These are phyloP conservation scores for Pseudonitzschia pungens DNA, from an alignment of 108 stramenopile species.

Conservation along the genomic window DNA sequence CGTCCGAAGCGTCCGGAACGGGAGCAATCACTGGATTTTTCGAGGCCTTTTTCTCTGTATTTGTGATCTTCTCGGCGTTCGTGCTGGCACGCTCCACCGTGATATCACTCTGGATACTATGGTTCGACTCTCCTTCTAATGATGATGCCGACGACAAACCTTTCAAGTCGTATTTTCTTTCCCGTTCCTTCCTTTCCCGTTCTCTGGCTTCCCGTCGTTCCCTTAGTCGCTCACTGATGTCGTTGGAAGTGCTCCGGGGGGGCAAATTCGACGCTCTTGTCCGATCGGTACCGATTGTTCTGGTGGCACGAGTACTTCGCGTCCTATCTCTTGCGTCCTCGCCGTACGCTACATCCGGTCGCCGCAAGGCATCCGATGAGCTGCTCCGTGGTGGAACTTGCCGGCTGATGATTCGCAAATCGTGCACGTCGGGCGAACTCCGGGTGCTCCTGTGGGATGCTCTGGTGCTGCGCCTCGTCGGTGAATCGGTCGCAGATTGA, in stretches of 20 bases:
- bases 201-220: conserved; percentile 37
- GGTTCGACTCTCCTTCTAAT: neutral
- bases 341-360: neutral
- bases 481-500: neutral
- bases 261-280: neutral
- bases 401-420: neutral
- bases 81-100: too few species aligned
- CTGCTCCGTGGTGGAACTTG: conserved; percentile 1
- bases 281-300: conserved; percentile 23
- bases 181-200: conserved; percentile 21
- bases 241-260: conserved; percentile 2
- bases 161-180: conserved; percentile 4
- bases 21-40: too few species aligned
- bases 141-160: too few species aligned
- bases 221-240: conserved; percentile 23
- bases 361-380: conserved; percentile 2
- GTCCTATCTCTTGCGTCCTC: neutral
- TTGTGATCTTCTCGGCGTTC: too few species aligned
- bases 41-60: too few species aligned
- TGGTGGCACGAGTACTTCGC: neutral
- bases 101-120: too few species aligned
- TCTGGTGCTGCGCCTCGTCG: neutral
- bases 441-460: neutral
- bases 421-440: neutral
- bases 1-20: neutral